These are phyloP conservation scores for Aspergillus sp. DNA, from an alignment of 2,329 filamentous ascomycete genomes.

Conservation along the genomic window DNA sequence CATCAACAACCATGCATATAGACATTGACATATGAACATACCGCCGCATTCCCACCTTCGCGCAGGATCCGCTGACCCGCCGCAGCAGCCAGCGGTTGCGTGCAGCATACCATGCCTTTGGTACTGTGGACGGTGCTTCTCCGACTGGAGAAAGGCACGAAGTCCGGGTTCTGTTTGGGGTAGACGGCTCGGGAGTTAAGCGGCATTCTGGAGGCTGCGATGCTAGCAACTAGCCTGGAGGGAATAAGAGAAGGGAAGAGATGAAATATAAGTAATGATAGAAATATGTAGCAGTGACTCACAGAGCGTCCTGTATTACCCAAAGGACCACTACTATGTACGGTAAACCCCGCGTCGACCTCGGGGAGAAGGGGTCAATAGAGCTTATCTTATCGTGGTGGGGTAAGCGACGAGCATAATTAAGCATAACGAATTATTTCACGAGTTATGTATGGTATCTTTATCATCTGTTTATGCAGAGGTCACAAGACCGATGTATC, in stretches of 20 bases:
- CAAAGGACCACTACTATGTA: too few species aligned
- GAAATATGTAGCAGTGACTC: too few species aligned
- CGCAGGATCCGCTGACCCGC: conserved; percentile 79
- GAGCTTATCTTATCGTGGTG: too few species aligned
- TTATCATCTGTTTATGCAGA: too few species aligned
- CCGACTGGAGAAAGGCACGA: conserved; percentile 52
- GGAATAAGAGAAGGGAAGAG: not conserved
- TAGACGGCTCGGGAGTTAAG: conserved; percentile 45
- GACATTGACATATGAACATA: conserved; percentile 40
- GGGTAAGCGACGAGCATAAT: too few species aligned
- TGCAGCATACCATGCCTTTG: conserved; percentile 81
- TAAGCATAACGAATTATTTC: too few species aligned
- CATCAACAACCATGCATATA: not conserved
- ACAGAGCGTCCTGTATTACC: too few species aligned
- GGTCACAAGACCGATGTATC: too few species aligned
- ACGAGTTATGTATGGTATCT: too few species aligned
- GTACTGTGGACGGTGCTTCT: conserved; percentile 90
- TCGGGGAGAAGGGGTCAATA: too few species aligned
- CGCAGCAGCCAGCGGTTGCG: conserved; percentile 80
- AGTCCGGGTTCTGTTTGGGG: conserved; percentile 39
- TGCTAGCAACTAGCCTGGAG: not conserved
- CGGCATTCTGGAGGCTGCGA: conserved; percentile 33
- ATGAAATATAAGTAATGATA: not conserved
- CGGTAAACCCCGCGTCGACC: too few species aligned
- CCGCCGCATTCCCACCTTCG: conserved; percentile 85